Percentiles rank a stretch among this genome's conserved stretches.
phyloP scores from a whole-genome alignment of 345 rosid species.

The Dovyalis caffra region DNA sequence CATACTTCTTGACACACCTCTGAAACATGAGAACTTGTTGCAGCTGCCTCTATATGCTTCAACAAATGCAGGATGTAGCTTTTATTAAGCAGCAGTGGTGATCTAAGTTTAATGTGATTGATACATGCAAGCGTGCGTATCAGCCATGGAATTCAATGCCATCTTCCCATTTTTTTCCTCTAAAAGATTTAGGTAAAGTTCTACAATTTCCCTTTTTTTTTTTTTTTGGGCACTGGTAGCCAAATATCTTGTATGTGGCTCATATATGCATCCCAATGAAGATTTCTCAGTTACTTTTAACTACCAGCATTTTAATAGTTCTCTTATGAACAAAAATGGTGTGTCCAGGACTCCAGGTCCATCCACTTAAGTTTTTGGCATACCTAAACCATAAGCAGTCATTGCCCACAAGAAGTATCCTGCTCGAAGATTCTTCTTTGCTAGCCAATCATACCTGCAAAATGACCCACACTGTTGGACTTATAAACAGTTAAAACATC shows the following conservation, averaged over 20 bases:
- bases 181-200: too few species aligned
- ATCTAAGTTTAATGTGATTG: not conserved
- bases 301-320: not conserved
- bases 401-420: constrained; percentile 92
- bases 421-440: constrained; percentile 64
- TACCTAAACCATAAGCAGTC: constrained; percentile 95
- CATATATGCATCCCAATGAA: not conserved
- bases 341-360: not conserved
- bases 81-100: not conserved
- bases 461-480: not conserved
- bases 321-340: not conserved
- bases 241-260: not conserved
- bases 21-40: not conserved
- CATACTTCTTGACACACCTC: not conserved
- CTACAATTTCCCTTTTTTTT: not conserved
- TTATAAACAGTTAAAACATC: not conserved
- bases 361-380: constrained; percentile 8
- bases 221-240: not conserved
- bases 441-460: constrained; percentile 87
- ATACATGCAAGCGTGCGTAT: not conserved
- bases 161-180: too few species aligned
- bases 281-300: not conserved
- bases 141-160: not conserved
- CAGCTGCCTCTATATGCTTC: not conserved
- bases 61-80: not conserved